A percentile compares a stretch with the other conserved stretches of the same genome.
These are phyloP conservation scores for Allomyces macrogynus DNA, from an alignment of 192 early-diverging fungal species.

Conservation along the genomic window DNA sequence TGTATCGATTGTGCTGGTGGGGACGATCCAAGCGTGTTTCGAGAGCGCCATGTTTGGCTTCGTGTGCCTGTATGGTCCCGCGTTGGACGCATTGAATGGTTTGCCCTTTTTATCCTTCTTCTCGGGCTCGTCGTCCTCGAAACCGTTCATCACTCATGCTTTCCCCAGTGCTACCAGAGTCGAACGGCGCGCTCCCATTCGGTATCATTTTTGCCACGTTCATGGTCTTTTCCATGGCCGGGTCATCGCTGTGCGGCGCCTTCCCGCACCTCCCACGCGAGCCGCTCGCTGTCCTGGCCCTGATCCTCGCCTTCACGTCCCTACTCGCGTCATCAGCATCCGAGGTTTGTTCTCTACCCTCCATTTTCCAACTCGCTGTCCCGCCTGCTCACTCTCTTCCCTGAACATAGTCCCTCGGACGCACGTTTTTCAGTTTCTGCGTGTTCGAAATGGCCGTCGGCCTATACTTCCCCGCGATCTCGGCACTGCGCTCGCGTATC, in stretches of 20 bases:
- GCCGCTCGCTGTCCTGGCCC: constrained; percentile 7
- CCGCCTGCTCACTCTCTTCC: too few relatives aligned
- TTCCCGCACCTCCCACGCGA: constrained; percentile 5
- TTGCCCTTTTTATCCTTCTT: not conserved
- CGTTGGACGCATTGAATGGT: constrained; percentile 8
- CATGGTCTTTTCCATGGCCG: constrained; percentile 30
- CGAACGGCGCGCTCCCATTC: constrained; percentile 13
- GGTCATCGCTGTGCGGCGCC: constrained; percentile 14
- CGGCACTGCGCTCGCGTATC: constrained; percentile 10
- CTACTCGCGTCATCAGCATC: constrained; percentile 5
- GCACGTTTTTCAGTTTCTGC: constrained; percentile 17
- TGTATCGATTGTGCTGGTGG: constrained; percentile 15
- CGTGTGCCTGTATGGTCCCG: constrained; percentile 23
- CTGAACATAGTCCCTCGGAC: not conserved
- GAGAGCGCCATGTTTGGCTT: constrained; percentile 30
- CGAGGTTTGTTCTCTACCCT: too few relatives aligned
- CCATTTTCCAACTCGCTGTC: too few relatives aligned
- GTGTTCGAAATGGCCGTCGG: constrained; percentile 22
- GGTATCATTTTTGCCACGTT: constrained; percentile 25
- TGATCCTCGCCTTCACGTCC: constrained; percentile 8
- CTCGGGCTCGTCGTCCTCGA: not conserved
- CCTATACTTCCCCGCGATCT: constrained; percentile 25
- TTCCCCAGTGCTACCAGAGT: too few relatives aligned
- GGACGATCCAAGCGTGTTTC: constrained; percentile 22
- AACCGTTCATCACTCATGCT: not conserved